Conservation (phyloP, 2,329 filamentous ascomycete genomes). For the Macrophomina tecta region DNA sequence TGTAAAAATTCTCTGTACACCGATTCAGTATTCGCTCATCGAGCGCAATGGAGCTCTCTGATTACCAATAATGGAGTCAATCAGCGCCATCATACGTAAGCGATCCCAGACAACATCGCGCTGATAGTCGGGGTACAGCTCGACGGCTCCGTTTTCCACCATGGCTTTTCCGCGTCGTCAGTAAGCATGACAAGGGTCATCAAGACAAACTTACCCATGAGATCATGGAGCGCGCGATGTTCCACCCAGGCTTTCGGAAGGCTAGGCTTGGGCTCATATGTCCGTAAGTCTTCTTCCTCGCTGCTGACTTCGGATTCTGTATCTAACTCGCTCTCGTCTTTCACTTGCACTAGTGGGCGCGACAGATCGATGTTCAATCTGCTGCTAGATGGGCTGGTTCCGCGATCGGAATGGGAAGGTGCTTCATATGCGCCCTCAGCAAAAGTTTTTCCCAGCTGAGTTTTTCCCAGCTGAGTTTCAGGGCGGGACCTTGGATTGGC, state of each 20-base stretch:
- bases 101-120: slow-evolving; percentile 54
- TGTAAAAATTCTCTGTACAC: slow-evolving; percentile 46
- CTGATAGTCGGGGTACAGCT: slow-evolving; percentile 55
- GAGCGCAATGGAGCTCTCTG: neutral
- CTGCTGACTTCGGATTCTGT: neutral
- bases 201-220: slow-evolving; percentile 2
- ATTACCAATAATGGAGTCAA: slow-evolving; percentile 45
- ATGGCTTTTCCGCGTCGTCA: slow-evolving; percentile 1
- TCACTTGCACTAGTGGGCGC: neutral
- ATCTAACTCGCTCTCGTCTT: neutral
- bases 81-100: slow-evolving; percentile 43
- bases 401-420: too few species aligned
- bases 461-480: neutral
- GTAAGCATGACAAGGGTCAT: slow-evolving; percentile 23
- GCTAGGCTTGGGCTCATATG: neutral
- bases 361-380: neutral
- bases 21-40: neutral
- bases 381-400: neutral
- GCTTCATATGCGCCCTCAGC: neutral
- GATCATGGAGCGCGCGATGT: neutral
- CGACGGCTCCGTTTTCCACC: slow-evolving; percentile 38
- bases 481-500: neutral
- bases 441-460: neutral
- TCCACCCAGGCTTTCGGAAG: neutral
- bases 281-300: neutral